phyloP scores from a whole-genome alignment of 2,329 filamentous ascomycete genomes.

The Sphaceloma murrayae region DNA sequence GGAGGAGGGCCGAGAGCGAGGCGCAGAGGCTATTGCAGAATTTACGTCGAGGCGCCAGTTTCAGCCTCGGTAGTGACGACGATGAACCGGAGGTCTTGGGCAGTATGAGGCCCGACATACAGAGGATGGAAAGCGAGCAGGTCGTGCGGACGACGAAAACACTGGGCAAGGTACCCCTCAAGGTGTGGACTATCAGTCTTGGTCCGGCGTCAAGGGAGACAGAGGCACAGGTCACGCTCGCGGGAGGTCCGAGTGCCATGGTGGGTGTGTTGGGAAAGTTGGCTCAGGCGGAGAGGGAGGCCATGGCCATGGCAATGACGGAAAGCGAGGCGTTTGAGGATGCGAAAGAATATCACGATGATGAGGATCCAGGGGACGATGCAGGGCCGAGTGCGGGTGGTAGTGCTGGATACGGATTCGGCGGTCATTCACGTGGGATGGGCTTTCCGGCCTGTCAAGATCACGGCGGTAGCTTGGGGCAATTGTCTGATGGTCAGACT shows the following conservation, averaged over 20 bases:
- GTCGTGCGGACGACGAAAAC: no score
- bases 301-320: background rate
- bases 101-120: background rate
- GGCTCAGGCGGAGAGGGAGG: slow-evolving; percentile 1
- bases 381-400: no score
- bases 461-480: no score
- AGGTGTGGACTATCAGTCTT: slow-evolving; percentile 10
- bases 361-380: background rate
- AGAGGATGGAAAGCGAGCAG: no score
- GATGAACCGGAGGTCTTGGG: background rate
- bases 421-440: no score
- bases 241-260: slow-evolving; percentile 6
- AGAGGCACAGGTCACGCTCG: slow-evolving; percentile 2
- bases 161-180: background rate
- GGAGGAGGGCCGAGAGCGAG: background rate
- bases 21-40: background rate
- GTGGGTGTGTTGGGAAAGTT: background rate
- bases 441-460: no score
- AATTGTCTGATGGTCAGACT: no score
- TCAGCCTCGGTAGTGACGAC: background rate
- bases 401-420: no score
- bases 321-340: background rate
- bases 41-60: background rate
- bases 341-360: background rate
- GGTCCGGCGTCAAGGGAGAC: slow-evolving; percentile 3